A percentile compares a stretch with the other conserved stretches of the same genome.
phyloP scores from a whole-genome alignment of 352 stramenopile genomes.

The Globisporangium acanthophoron region DNA sequence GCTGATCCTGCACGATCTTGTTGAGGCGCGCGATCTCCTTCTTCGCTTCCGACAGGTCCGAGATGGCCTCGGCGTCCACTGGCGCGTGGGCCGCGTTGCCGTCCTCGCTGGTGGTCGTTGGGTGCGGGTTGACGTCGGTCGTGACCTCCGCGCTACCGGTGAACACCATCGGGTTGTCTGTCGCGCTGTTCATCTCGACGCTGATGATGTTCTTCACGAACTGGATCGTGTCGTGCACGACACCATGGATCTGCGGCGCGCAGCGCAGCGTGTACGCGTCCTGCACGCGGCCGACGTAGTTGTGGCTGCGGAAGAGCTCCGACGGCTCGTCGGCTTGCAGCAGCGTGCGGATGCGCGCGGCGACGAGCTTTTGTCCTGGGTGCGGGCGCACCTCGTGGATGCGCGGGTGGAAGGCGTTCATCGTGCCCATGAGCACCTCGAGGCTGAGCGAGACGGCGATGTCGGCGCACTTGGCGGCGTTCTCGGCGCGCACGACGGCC shows the following conservation, averaged over 20 bases:
- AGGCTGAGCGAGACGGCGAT: slow-evolving; percentile 75
- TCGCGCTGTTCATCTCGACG: slow-evolving; percentile 89
- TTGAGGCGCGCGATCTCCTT: slow-evolving; percentile 75
- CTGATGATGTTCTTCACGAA: slow-evolving; percentile 84
- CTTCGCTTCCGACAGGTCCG: slow-evolving; percentile 64
- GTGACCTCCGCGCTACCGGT: slow-evolving; percentile 62
- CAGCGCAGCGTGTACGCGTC: slow-evolving; percentile 89
- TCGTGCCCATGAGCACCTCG: slow-evolving; percentile 85
- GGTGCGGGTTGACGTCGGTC: slow-evolving; percentile 44
- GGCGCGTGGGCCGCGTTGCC: slow-evolving; percentile 9
- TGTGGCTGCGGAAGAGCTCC: slow-evolving; percentile 86
- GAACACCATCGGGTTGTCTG: slow-evolving; percentile 90
- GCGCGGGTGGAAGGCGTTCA: slow-evolving; percentile 85
- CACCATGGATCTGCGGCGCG: slow-evolving; percentile 85
- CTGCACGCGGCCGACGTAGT: slow-evolving; percentile 87
- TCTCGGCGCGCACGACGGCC: slow-evolving; percentile 71
- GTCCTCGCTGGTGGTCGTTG: slow-evolving; percentile 6
- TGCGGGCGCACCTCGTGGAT: slow-evolving; percentile 85
- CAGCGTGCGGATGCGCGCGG: slow-evolving; percentile 74
- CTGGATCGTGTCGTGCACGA: slow-evolving; percentile 84
- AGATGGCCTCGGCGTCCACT: slow-evolving; percentile 34
- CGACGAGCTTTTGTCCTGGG: slow-evolving; percentile 71
- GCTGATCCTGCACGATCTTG: slow-evolving; percentile 39
- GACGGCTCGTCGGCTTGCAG: slow-evolving; percentile 69
- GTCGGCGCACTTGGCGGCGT: slow-evolving; percentile 72